A percentile compares a stretch with the other conserved stretches of the same genome.
Conservation (phyloP, 805 yeast species). For the Vanderwaltozyma verrucispora region DNA sequence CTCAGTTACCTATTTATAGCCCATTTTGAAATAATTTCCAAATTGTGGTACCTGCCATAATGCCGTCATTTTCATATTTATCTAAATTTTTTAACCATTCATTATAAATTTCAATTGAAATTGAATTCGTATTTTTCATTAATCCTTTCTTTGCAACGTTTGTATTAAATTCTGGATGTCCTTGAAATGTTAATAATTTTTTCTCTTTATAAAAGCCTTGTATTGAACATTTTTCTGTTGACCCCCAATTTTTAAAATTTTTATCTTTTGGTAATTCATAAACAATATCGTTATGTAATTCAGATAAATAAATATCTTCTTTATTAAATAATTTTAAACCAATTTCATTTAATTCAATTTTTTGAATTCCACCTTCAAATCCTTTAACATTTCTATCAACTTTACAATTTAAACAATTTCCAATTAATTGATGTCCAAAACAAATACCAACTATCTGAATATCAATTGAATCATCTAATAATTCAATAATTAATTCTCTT, state of each 20-base stretch:
- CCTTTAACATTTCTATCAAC: constrained; percentile 52
- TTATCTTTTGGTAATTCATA: constrained; percentile 33
- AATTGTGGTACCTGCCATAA: constrained; percentile 6
- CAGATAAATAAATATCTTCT: constrained; percentile 34
- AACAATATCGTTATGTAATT: constrained; percentile 52
- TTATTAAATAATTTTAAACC: constrained; percentile 13
- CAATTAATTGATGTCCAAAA: constrained; percentile 79
- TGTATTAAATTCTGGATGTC: constrained; percentile 74
- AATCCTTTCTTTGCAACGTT: constrained; percentile 19
- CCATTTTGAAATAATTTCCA: constrained; percentile 7
- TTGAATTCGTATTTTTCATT: constrained; percentile 1
- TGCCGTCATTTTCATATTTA: constrained; percentile 31
- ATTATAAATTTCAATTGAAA: constrained; percentile 13
- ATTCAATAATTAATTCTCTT: constrained; percentile 27
- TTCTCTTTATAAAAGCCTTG: constrained; percentile 57
- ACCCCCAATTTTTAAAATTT: constrained; percentile 37
- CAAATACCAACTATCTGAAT: constrained; percentile 52
- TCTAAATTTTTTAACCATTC: not conserved
- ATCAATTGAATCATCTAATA: no score
- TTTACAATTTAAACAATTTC: constrained; percentile 50
- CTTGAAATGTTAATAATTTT: constrained; percentile 62
- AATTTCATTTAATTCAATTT: constrained; percentile 36
- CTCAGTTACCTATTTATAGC: not conserved
- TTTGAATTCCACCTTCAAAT: constrained; percentile 61
- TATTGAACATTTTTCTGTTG: constrained; percentile 41